phyloP scores from a whole-genome alignment of 2,329 filamentous ascomycete genomes.

The Talaromyces sp. region DNA sequence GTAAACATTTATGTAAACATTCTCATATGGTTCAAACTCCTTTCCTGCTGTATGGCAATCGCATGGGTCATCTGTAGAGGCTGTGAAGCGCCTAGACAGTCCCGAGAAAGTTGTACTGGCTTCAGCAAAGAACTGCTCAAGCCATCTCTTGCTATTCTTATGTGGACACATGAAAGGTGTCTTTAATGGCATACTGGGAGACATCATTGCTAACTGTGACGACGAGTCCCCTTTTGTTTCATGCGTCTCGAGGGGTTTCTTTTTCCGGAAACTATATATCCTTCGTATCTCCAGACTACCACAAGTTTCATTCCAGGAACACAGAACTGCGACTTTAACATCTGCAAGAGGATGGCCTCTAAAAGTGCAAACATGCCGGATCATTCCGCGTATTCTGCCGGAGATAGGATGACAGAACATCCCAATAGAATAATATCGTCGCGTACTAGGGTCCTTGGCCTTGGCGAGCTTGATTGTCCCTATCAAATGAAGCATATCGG shows the following conservation, averaged over 20 bases:
- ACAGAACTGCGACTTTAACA: not conserved
- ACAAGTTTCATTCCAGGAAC: not conserved
- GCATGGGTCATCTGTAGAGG: not conserved
- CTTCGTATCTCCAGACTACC: not conserved
- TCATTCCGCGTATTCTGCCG: not conserved
- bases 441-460: not conserved
- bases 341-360: not conserved
- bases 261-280: not conserved
- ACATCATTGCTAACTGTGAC: no score
- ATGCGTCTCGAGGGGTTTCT: not conserved
- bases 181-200: not conserved
- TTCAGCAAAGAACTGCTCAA: not conserved
- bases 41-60: not conserved
- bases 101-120: not conserved
- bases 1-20: no score
- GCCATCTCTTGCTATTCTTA: not conserved
- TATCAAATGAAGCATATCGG: constrained; percentile 5
- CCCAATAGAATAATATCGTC: not conserved
- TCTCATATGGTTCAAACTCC: not conserved
- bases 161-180: not conserved
- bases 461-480: not conserved
- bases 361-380: not conserved
- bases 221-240: no score
- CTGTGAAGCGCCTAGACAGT: not conserved
- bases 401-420: not conserved